phyloP scores from a whole-genome alignment of 345 rosid genomes.

The Eucalyptus decipiens region DNA sequence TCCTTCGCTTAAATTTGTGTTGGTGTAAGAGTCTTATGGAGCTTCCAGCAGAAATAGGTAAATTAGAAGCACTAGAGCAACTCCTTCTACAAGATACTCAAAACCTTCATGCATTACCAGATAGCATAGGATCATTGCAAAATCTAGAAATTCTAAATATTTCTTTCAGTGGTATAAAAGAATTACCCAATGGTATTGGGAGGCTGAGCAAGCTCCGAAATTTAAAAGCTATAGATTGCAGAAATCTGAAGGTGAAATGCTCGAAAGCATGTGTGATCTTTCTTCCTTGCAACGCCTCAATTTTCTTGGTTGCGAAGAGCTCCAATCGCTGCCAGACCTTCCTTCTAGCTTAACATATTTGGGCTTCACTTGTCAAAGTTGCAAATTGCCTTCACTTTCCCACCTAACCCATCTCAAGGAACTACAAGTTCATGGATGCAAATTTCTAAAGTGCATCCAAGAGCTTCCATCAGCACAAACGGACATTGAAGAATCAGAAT shows the following conservation, averaged over 20 bases:
- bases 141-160: not conserved
- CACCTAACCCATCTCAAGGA: not conserved
- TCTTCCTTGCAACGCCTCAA: accelerated
- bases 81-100: not conserved
- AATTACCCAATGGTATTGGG: not conserved
- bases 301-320: not conserved
- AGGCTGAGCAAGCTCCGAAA: accelerated
- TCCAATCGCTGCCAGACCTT: not conserved
- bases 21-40: not conserved
- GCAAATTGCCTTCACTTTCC: not conserved
- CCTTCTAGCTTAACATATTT: not conserved
- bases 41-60: not conserved
- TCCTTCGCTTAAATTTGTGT: not conserved
- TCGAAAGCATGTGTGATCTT: not conserved
- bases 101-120: not conserved
- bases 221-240: accelerated
- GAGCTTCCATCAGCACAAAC: not conserved
- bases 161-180: accelerated
- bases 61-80: accelerated
- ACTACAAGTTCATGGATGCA: not conserved
- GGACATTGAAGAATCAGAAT: not conserved
- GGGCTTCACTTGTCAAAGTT: not conserved
- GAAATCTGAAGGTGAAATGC: not conserved
- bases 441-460: not conserved
- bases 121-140: not conserved